These are phyloP conservation scores for Backusella circina DNA, from an alignment of 192 early-diverging fungal species.

Conservation along the genomic window DNA sequence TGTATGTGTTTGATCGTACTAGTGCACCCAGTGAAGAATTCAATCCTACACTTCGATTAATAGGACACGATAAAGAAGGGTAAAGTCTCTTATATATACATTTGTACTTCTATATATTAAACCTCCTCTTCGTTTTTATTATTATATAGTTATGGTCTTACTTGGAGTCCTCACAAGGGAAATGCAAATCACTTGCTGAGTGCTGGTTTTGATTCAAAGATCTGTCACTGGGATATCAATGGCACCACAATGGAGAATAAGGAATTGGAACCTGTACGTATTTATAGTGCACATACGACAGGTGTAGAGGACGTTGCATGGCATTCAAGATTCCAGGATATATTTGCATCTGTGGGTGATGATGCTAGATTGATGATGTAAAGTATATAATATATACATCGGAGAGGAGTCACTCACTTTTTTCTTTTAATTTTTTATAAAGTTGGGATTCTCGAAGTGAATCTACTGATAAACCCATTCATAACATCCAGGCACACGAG, in stretches of 20 bases:
- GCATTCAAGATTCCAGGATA: conserved; percentile 74
- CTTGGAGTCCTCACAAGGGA: conserved; percentile 76
- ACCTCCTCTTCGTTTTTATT: too few species aligned
- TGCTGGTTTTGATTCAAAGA: conserved; percentile 88
- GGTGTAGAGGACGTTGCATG: conserved; percentile 97
- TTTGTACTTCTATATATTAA: too few species aligned
- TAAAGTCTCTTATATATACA: too few species aligned
- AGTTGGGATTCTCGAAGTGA: conserved; percentile 91
- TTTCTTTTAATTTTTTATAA: too few species aligned
- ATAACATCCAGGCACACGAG: conserved; percentile 79
- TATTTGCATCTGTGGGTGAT: conserved; percentile 97
- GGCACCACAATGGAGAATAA: conserved; percentile 71
- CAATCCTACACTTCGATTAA: conserved; percentile 80
- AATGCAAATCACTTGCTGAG: conserved; percentile 81
- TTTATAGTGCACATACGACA: conserved; percentile 84
- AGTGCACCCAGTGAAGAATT: conserved; percentile 72
- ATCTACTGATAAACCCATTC: conserved; percentile 55
- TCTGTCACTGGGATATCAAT: conserved; percentile 93
- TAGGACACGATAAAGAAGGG: conserved; percentile 93
- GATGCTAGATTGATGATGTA: conserved; percentile 90
- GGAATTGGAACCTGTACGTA: conserved; percentile 71
- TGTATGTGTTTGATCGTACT: conserved; percentile 97
- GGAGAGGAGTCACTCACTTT: background rate
- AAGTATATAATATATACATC: background rate
- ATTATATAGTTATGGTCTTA: conserved; percentile 72